phyloP scores from a whole-genome alignment of 2,329 filamentous ascomycete genomes.

The Cadophora gregata region DNA sequence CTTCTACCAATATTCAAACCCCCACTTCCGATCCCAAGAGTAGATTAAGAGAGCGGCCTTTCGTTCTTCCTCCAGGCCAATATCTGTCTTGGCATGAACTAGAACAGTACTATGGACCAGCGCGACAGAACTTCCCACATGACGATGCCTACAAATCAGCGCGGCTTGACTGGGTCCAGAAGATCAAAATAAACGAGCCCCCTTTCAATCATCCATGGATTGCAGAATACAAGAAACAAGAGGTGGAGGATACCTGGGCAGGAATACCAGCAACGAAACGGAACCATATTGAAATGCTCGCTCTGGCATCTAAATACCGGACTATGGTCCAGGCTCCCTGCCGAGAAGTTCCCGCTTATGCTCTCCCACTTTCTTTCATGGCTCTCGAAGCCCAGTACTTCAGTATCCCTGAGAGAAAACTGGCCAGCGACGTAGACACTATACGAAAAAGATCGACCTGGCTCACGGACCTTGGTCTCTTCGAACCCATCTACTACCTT shows the following conservation, averaged over 20 bases:
- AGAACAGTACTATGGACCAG: slow-evolving; percentile 12
- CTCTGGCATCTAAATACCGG: background rate
- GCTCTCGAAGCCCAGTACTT: slow-evolving; percentile 9
- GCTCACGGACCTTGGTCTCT: slow-evolving; percentile 5
- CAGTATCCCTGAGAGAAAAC: background rate
- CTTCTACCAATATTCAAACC: background rate
- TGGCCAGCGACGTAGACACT: background rate
- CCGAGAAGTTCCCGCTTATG: background rate
- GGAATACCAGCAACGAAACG: background rate
- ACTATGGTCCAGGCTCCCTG: background rate
- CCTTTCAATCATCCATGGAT: background rate
- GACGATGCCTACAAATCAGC: background rate
- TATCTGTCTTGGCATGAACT: slow-evolving; percentile 18
- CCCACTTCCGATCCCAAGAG: background rate
- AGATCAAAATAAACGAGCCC: background rate
- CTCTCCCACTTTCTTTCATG: slow-evolving; percentile 10
- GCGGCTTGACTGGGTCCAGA: background rate
- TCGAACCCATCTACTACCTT: background rate
- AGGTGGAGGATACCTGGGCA: slow-evolving; percentile 19
- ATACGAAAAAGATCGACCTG: background rate
- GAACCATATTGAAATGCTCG: background rate
- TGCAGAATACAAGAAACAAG: slow-evolving; percentile 17
- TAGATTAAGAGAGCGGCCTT: background rate
- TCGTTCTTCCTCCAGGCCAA: background rate
- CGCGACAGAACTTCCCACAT: background rate